Base-by-base conservation (phyloP, 257 asterid genomes). In the Voacanga thouarsii region DNA sequence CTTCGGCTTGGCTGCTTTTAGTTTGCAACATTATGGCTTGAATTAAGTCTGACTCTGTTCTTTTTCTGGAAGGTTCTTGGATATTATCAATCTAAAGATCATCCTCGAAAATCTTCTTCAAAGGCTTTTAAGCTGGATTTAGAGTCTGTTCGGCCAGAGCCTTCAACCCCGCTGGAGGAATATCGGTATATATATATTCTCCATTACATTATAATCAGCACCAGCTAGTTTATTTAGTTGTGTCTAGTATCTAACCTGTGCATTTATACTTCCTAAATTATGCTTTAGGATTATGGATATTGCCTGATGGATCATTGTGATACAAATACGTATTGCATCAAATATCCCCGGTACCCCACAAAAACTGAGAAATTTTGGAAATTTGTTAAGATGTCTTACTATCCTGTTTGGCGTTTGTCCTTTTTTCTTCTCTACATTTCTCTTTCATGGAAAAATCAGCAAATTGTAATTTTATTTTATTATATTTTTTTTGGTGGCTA, bases 121-220 rank as follows among this genome's bases (percentile, higher is more conserved):
- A 87, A 89, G 81, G 96, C 97, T 26, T 80, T 96, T 80, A 92
- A 93, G 90, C 82, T 96, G 89, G 90, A 83, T 77, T 73, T 96
- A 73, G 94, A 93, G 80, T 88, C 97, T 79, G 94, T 96, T 80
- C 89, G 89, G 85, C 99, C 99, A 61, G 97, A 96, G 68, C 98
- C 99, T 82, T 85, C 89, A 57, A 88, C 87, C 76, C 92, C 86
- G 79, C 76, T 96, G 77, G 99, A 96, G 91, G 99, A 96, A 79
- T 93, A 92, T 64, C 84, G 99, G 99, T 93, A 78, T 55, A 83
- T 41, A 19, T 69, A 2, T 74, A 74, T 78, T 71, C 23, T 59
- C 59, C 39, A 41, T 76, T 66, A 44, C 64, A 53, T 24, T 67
- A 55, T 65, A 60, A 28, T 64, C 5, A n/a, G 44, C 18, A 33